Evolutionary conservation across 164 flowering plant species (phyloP).

Genomic region (Pachysandra terminalis): DNA sequence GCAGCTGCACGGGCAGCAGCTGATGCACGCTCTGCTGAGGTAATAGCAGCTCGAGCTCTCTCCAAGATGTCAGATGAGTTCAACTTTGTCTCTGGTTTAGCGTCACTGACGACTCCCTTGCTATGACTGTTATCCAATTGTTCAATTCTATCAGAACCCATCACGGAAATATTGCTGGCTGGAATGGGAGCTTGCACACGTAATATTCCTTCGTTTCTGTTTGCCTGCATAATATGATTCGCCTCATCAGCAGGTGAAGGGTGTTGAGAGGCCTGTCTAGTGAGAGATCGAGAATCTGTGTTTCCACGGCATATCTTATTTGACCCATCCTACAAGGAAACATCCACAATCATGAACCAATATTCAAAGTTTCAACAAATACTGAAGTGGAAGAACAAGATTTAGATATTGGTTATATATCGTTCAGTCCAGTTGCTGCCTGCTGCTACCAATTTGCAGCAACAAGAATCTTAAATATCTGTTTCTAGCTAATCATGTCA

Average conservation of each 20-base stretch:
- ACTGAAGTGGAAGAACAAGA: background rate
- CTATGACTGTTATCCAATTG: conserved; percentile 15
- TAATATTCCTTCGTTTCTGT: conserved; percentile 22
- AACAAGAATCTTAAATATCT: too few species aligned
- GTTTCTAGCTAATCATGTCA: too few species aligned
- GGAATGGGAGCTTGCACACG: conserved; percentile 17
- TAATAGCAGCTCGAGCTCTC: conserved; percentile 81
- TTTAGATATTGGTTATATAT: too few species aligned
- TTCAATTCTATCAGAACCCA: conserved; percentile 21
- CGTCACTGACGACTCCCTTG: conserved; percentile 17
- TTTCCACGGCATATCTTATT: conserved; percentile 32
- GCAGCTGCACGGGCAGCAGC: conserved; percentile 91
- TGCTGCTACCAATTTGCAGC: too few species aligned
- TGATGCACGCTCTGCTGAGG: conserved; percentile 83
- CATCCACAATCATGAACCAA: background rate
- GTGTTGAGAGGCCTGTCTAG: conserved; percentile 11
- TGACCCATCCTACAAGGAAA: conserved; percentile 58
- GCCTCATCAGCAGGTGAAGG: conserved; percentile 25
- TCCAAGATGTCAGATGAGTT: conserved; percentile 60
- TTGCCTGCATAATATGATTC: conserved; percentile 19
- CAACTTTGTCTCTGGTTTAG: conserved; percentile 28
- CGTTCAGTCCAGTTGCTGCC: too few species aligned
- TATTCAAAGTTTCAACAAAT: background rate
- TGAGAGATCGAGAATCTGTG: conserved; percentile 20
- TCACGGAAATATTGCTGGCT: conserved; percentile 12